Percentiles rank a stretch among this genome's conserved stretches.
These are phyloP conservation scores for Botrytis fragariae DNA, from an alignment of 2,329 filamentous ascomycete genomes.

Conservation along the genomic window DNA sequence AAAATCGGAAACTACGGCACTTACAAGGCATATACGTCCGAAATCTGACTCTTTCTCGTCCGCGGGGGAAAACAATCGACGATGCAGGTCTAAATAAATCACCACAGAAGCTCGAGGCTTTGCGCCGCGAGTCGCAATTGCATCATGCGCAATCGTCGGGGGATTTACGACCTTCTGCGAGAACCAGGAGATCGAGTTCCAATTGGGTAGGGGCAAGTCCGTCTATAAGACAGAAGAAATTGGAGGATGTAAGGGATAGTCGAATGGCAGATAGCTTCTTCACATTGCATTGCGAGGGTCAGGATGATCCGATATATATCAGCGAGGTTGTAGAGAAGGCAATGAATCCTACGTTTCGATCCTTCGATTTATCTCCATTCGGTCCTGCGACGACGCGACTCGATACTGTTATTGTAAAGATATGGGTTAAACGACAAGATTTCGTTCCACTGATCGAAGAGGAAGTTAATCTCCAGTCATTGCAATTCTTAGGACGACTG, in stretches of 20 bases:
- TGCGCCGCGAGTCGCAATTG: conserved; percentile 50
- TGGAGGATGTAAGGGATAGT: conserved; percentile 69
- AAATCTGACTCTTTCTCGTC: conserved; percentile 69
- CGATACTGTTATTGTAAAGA: conserved; percentile 62
- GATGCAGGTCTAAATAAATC: conserved; percentile 68
- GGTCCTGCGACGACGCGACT: conserved; percentile 63
- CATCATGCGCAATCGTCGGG: conserved; percentile 57
- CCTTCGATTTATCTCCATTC: conserved; percentile 70
- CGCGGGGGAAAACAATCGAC: conserved; percentile 64
- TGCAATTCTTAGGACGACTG: conserved; percentile 77
- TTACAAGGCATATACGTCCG: conserved; percentile 82
- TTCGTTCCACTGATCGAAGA: conserved; percentile 71
- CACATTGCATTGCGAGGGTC: conserved; percentile 67
- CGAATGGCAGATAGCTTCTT: conserved; percentile 87
- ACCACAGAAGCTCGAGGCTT: conserved; percentile 58
- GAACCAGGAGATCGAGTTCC: conserved; percentile 56
- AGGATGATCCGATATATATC: conserved; percentile 78
- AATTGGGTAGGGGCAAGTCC: conserved; percentile 62
- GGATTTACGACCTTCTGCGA: conserved; percentile 43
- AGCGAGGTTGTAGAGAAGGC: conserved; percentile 77
- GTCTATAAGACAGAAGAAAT: conserved; percentile 64
- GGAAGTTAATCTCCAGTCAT: conserved; percentile 61
- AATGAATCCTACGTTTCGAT: conserved; percentile 89
- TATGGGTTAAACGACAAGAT: conserved; percentile 67
- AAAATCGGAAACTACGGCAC: conserved; percentile 88